phyloP scores from a whole-genome alignment of 2,329 filamentous ascomycete species.

The Bipolaris victoriae region DNA sequence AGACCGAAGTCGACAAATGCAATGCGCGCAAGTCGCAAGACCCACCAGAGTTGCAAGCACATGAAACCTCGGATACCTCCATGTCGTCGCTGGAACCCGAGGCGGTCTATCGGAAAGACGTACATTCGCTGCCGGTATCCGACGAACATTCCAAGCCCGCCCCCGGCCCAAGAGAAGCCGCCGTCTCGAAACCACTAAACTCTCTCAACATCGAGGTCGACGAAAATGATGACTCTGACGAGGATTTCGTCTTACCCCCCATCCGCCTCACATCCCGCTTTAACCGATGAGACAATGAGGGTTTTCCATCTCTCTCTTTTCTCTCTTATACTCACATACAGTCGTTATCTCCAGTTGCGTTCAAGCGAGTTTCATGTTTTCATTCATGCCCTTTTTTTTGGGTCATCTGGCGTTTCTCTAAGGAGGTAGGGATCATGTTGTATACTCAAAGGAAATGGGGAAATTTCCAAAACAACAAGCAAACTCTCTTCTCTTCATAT shows the following conservation, averaged over 20 bases:
- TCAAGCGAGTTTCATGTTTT: slow-evolving; percentile 34
- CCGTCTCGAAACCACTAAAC: slow-evolving; percentile 21
- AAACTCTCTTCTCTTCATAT: not conserved
- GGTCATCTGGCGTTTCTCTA: slow-evolving; percentile 14
- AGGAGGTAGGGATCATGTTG: too few species aligned
- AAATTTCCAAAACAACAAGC: not conserved
- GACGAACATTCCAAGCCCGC: slow-evolving; percentile 14
- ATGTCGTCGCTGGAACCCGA: slow-evolving; percentile 25
- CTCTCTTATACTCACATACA: slow-evolving; percentile 4
- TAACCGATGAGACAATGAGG: slow-evolving; percentile 17
- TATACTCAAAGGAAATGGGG: not conserved
- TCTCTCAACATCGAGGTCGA: slow-evolving; percentile 46
- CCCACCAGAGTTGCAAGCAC: slow-evolving; percentile 16
- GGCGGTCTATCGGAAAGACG: slow-evolving; percentile 23
- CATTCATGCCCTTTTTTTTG: slow-evolving; percentile 11
- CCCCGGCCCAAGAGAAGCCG: slow-evolving; percentile 9
- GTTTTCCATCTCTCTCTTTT: not conserved
- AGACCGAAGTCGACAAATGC: slow-evolving; percentile 45
- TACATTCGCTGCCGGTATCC: slow-evolving; percentile 17
- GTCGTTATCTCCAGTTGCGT: slow-evolving; percentile 29
- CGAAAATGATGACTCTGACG: slow-evolving; percentile 43
- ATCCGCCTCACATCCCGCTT: slow-evolving; percentile 45
- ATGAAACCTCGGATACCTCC: slow-evolving; percentile 26
- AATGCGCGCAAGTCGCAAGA: slow-evolving; percentile 24
- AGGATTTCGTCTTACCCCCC: slow-evolving; percentile 46